phyloP scores from a whole-genome alignment of 768 basidiomycete genomes.

The Tricholoma furcatifolium region DNA sequence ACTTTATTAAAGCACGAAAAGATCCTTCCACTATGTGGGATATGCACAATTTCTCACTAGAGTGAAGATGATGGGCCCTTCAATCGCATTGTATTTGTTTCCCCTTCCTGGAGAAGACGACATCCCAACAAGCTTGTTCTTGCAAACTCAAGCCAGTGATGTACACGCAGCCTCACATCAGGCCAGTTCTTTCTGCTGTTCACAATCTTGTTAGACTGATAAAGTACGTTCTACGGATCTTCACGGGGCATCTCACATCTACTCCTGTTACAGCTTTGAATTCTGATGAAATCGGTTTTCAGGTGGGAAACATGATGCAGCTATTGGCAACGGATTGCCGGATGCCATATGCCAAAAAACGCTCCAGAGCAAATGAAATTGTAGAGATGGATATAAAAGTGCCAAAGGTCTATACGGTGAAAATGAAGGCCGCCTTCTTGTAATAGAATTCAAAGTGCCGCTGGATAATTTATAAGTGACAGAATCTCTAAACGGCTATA shows the following conservation, averaged over 20 bases:
- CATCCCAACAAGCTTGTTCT: background rate
- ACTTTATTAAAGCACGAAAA: background rate
- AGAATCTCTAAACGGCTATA: too few species aligned
- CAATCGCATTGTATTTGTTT: background rate
- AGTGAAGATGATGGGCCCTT: background rate
- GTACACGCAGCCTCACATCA: constrained; percentile 11
- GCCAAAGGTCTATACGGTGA: background rate
- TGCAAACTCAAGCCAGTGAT: constrained; percentile 5
- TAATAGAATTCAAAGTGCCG: background rate
- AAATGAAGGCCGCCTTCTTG: background rate
- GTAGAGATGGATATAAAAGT: too few species aligned
- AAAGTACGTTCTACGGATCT: background rate
- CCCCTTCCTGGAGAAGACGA: background rate
- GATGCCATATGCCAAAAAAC: background rate
- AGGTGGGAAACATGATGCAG: background rate
- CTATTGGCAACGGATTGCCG: background rate
- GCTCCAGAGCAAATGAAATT: background rate
- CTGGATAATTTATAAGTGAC: too few species aligned
- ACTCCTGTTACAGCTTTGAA: too few species aligned
- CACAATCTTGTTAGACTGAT: background rate
- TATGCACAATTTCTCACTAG: background rate
- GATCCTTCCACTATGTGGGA: background rate
- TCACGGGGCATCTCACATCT: constrained; percentile 3
- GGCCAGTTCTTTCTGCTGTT: background rate
- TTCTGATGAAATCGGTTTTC: background rate